Evolutionary conservation across 331 rosid species (phyloP).

Genomic region (Phaseolus coccineus): DNA sequence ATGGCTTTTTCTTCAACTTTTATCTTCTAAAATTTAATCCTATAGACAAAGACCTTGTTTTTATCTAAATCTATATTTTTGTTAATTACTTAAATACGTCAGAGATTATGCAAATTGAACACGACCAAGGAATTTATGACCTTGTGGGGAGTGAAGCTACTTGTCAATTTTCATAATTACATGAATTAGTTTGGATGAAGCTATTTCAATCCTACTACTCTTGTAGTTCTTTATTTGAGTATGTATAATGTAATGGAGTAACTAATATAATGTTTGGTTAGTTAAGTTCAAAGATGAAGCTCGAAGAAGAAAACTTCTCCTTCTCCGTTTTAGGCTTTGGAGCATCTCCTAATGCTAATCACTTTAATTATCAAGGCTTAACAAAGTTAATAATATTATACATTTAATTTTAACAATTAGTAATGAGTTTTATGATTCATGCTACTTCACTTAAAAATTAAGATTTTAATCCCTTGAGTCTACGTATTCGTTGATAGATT

Average conservation of each 20-base stretch:
- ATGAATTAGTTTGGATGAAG: background rate
- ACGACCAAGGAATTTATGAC: too few species aligned
- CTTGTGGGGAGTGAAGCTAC: too few species aligned
- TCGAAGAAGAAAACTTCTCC: background rate
- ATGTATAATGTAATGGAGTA: background rate
- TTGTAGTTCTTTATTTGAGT: background rate
- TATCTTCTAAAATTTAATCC: too few species aligned
- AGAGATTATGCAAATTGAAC: too few species aligned
- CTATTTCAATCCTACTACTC: background rate
- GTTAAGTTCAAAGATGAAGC: background rate
- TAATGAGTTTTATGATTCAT: constrained; percentile 2
- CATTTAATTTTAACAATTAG: background rate
- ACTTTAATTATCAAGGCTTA: background rate
- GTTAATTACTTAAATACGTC: too few species aligned
- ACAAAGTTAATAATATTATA: background rate
- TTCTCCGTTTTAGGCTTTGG: background rate
- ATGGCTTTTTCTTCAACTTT: background rate
- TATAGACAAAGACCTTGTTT: too few species aligned
- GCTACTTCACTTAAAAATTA: background rate
- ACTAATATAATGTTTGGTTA: background rate
- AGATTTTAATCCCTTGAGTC: background rate
- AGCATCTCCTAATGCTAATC: background rate
- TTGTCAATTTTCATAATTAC: background rate
- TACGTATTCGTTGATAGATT: too few species aligned
- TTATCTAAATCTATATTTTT: too few species aligned